Percentiles rank a stretch among this genome's conserved stretches.
Conservation (phyloP, 2,329 filamentous ascomycete species). For the Penicillium sp. region DNA sequence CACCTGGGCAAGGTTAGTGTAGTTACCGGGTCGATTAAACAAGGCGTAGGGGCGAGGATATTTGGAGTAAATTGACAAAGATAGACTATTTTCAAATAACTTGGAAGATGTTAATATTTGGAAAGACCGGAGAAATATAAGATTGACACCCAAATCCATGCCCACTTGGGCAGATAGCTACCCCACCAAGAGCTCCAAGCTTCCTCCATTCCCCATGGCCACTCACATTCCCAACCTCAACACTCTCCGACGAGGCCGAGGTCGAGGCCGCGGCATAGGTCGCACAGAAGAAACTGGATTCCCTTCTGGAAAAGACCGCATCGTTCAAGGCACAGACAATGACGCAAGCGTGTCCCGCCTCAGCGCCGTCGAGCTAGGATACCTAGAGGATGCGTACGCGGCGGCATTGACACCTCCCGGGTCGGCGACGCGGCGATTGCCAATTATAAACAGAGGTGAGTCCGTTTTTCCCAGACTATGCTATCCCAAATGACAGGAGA, state of each 20-base stretch:
- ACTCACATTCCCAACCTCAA: slow-evolving; percentile 70
- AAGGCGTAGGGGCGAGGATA: background rate
- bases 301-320: slow-evolving; percentile 52
- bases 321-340: slow-evolving; percentile 80
- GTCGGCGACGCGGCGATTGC: slow-evolving; percentile 56
- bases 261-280: slow-evolving; percentile 37
- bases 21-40: background rate
- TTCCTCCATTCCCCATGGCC: slow-evolving; percentile 48
- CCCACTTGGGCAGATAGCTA: background rate
- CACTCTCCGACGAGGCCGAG: slow-evolving; percentile 47
- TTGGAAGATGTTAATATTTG: background rate
- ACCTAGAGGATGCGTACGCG: slow-evolving; percentile 74
- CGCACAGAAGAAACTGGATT: slow-evolving; percentile 13
- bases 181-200: slow-evolving; percentile 17
- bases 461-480: slow-evolving; percentile 7
- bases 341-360: slow-evolving; percentile 82
- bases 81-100: background rate
- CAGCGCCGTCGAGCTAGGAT: slow-evolving; percentile 78
- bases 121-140: background rate
- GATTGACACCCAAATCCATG: background rate
- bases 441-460: slow-evolving; percentile 85
- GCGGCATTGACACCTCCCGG: slow-evolving; percentile 53
- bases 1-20: too few species aligned
- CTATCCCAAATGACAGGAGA: slow-evolving; percentile 2
- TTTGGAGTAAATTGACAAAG: background rate